phyloP scores from a whole-genome alignment of 1,139 yeast species.

The Zygoascus sp. region DNA sequence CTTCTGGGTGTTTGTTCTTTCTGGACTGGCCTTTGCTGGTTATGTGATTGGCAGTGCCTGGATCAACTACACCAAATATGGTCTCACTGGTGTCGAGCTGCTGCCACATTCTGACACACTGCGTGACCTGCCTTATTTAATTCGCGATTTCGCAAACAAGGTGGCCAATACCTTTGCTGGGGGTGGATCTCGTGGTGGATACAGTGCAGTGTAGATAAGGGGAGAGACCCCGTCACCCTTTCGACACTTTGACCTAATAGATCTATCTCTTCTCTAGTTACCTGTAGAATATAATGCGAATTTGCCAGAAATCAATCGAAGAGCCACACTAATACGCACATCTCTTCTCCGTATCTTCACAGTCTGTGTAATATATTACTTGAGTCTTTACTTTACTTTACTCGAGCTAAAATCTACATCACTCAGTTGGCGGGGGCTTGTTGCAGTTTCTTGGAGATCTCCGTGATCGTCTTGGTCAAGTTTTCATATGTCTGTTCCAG shows the following conservation, averaged over 20 bases:
- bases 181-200: conserved; percentile 80
- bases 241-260: no score
- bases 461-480: conserved; percentile 59
- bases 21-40: conserved; percentile 62
- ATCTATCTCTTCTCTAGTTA: no score
- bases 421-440: conserved; percentile 1
- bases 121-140: conserved; percentile 70
- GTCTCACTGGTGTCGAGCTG: conserved; percentile 40
- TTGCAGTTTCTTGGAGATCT: conserved; percentile 21
- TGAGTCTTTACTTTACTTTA: no score
- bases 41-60: conserved; percentile 79
- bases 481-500: conserved; percentile 74
- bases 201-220: conserved; percentile 66
- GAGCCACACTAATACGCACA: no score
- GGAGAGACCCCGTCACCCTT: no score
- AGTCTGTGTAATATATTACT: no score
- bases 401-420: no score
- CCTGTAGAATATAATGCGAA: background rate
- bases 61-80: conserved; percentile 46
- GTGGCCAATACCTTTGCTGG: conserved; percentile 68
- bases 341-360: no score
- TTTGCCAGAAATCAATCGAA: no score
- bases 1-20: conserved; percentile 41
- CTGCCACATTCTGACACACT: conserved; percentile 49
- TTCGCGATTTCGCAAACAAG: conserved; percentile 71